Evolutionary conservation across 768 basidiomycete genomes (phyloP), one percentile per base, ranked within the genome.

Genomic region (Mycena haematopus): DNA sequence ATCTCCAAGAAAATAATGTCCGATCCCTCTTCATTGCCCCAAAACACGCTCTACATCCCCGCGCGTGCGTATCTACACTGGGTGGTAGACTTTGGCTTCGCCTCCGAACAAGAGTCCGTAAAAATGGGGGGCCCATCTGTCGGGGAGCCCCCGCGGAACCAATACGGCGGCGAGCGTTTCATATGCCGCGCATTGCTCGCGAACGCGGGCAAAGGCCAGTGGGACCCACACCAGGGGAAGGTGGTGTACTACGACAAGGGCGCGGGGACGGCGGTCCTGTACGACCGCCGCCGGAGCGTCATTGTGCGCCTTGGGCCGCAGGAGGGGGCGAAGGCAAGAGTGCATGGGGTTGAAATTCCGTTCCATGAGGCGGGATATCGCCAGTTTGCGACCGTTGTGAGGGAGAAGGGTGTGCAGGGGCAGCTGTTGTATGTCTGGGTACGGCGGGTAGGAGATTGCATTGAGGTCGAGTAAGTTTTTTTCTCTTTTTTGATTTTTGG

Each of bases 101-200:
- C 68, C 31, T 54, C 58, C 10, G 70, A 71, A 47, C 70, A 69
- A 44, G 70, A 71, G 46, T 24, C 62, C 1, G 60, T 71, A 42
- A 69, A 68, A 47, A 51, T 65, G 31, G 63, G 63, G 35, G 66
- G 70, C 19, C 60, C 64, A 2, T 19, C 52, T 15, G 50, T 56
- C 19, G 42, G 14, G 1, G 70, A 71, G 33, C 52, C 44, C 27
- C 70, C 66, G 15, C 61, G 53, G 2, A 71, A 69, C 57, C 66
- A 69, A 51, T 71, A 71, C 24, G 70, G 68, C 33, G 22, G 50
- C 31, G 66, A 69, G 35, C 70, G 70, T 6, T 71, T 71, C 47
- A 45, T 64, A 2, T 68, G 63, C 44, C 64, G 60, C 61, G 57
- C 50, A 29, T 3, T 51, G 21, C 42, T 51, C 10, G 21, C 62